A percentile compares a stretch with the other conserved stretches of the same genome.
Conservation (phyloP, 179 eudicot species). For the Vitellaria paradoxa region DNA sequence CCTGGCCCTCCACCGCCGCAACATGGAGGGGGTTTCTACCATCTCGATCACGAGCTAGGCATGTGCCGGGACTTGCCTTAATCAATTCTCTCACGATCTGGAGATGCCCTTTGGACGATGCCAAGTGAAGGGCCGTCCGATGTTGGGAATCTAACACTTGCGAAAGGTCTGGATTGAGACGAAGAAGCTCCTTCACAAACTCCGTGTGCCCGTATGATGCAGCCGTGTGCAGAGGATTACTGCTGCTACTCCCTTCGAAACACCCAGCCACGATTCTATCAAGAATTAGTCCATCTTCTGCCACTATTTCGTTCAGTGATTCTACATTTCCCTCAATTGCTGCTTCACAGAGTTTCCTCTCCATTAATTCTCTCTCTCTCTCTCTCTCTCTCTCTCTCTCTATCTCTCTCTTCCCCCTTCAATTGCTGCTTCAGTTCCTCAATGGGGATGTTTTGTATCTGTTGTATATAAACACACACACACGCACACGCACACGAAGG, state of each 20-base stretch:
- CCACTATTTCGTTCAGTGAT: constrained; percentile 6
- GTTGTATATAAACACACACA: too few species aligned
- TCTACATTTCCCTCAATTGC: constrained; percentile 14
- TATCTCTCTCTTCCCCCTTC: too few species aligned
- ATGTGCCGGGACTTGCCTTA: neutral
- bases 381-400: neutral
- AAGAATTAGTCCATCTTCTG: too few species aligned
- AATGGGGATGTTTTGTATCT: too few species aligned
- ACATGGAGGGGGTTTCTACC: constrained; percentile 12
- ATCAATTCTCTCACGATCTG: neutral
- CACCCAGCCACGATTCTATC: too few species aligned
- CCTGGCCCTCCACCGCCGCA: neutral
- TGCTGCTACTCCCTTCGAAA: neutral
- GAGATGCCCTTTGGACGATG: neutral
- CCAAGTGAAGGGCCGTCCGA: constrained; percentile 11
- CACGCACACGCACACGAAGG: too few species aligned
- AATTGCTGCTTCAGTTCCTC: too few species aligned
- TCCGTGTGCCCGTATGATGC: constrained; percentile 10
- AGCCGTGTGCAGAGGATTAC: constrained; percentile 24
- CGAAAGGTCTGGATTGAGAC: constrained; percentile 8
- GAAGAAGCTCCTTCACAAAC: constrained; percentile 10
- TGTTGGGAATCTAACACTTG: neutral
- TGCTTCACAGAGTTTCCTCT: constrained; percentile 14
- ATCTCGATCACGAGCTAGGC: neutral
- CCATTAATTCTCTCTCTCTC: constrained; percentile 11